A percentile compares a stretch with the other conserved stretches of the same genome.
phyloP scores from a whole-genome alignment of 2,329 filamentous ascomycete genomes.

The Colletotrichum sp. region DNA sequence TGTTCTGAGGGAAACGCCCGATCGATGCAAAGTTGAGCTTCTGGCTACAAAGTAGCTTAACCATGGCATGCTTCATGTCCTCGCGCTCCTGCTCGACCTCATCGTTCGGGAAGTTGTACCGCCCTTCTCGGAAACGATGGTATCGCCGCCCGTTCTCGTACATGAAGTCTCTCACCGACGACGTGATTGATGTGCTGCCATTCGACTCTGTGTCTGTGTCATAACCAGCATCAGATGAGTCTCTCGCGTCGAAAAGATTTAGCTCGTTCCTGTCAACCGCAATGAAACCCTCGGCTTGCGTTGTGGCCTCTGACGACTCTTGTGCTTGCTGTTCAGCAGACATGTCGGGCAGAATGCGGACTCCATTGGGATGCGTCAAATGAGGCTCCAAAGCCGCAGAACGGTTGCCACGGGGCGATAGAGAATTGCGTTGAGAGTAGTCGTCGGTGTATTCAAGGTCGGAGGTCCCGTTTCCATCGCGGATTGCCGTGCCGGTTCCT shows the following conservation, averaged over 20 bases:
- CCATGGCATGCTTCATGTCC: slow-evolving; percentile 61
- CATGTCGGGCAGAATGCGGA: slow-evolving; percentile 39
- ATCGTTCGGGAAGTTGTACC: slow-evolving; percentile 65
- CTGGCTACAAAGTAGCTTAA: slow-evolving; percentile 51
- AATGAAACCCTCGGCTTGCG: slow-evolving; percentile 40
- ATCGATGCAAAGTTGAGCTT: slow-evolving; percentile 59
- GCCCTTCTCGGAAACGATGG: slow-evolving; percentile 58
- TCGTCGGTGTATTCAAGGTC: background rate
- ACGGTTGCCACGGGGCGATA: background rate
- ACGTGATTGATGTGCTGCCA: slow-evolving; percentile 41
- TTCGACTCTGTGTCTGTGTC: slow-evolving; percentile 39
- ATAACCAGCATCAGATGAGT: slow-evolving; percentile 39
- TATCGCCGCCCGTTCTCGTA: slow-evolving; percentile 65
- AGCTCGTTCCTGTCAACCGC: slow-evolving; percentile 36
- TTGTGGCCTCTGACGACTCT: slow-evolving; percentile 39
- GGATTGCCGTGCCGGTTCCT: background rate
- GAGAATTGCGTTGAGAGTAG: background rate
- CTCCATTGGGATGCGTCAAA: slow-evolving; percentile 42
- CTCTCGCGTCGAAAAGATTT: slow-evolving; percentile 22
- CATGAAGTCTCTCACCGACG: slow-evolving; percentile 50
- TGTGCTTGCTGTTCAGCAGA: slow-evolving; percentile 38
- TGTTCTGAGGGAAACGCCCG: slow-evolving; percentile 47
- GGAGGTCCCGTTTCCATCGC: background rate
- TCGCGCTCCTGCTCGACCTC: slow-evolving; percentile 63
- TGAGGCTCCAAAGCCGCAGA: slow-evolving; percentile 28